Percentiles rank a stretch among this genome's conserved stretches.
Conservation (phyloP, 306 rosid species). For the Acacia acuminata region DNA sequence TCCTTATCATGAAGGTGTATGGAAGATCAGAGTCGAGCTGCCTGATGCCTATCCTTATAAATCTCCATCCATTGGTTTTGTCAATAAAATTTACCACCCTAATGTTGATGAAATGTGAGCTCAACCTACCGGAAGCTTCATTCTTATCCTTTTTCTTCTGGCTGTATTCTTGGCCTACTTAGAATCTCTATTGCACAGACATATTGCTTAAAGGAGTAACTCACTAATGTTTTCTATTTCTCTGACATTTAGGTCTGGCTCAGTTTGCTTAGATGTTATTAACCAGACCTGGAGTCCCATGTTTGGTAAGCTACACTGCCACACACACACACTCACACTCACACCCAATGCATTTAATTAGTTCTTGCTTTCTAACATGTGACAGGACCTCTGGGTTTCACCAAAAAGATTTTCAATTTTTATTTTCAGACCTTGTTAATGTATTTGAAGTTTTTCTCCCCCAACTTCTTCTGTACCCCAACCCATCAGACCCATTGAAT, state of each 20-base stretch:
- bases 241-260: slow-evolving; percentile 73
- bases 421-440: slow-evolving; percentile 60
- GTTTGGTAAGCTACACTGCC: slow-evolving; percentile 70
- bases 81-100: slow-evolving; percentile 90
- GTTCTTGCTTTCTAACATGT: slow-evolving; percentile 15
- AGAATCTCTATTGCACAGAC: slow-evolving; percentile 15
- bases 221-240: slow-evolving; percentile 31
- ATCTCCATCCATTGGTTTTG: slow-evolving; percentile 89
- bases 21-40: slow-evolving; percentile 86
- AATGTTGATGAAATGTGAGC: slow-evolving; percentile 95
- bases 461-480: slow-evolving; percentile 91
- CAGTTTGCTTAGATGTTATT: slow-evolving; percentile 92
- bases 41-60: slow-evolving; percentile 91
- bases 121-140: slow-evolving; percentile 6
- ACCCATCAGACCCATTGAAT: slow-evolving; percentile 85
- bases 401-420: not conserved
- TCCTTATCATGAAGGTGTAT: slow-evolving; percentile 75
- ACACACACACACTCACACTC: not conserved
- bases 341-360: not conserved
- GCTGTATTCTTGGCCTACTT: slow-evolving; percentile 1
- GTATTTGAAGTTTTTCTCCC: slow-evolving; percentile 83
- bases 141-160: slow-evolving; percentile 22
- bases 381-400: slow-evolving; percentile 20
- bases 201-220: slow-evolving; percentile 18
- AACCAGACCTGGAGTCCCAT: slow-evolving; percentile 97